A percentile compares a stretch with the other conserved stretches of the same genome.
These are phyloP conservation scores for Penicillium antarcticum DNA, from an alignment of 495 filamentous ascomycete genomes.

Conservation along the genomic window DNA sequence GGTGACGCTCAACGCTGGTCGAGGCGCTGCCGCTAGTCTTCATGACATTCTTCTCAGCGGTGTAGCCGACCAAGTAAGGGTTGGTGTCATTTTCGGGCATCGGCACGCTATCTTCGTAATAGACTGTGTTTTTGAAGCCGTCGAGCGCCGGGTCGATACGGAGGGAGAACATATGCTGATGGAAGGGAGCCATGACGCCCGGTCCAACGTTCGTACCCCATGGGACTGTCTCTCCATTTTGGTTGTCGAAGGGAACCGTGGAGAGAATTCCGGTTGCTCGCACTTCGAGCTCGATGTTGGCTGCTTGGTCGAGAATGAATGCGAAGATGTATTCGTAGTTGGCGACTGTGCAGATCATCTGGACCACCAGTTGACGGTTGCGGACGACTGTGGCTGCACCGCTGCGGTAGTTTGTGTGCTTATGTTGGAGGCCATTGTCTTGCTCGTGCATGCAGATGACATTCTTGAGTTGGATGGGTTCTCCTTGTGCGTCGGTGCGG, in stretches of 20 bases:
- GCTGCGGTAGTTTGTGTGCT: slow-evolving; percentile 67
- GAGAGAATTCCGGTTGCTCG: slow-evolving; percentile 81
- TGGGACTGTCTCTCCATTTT: slow-evolving; percentile 47
- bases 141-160: slow-evolving; percentile 82
- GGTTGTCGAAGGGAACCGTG: slow-evolving; percentile 70
- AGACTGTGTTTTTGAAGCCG: slow-evolving; percentile 66
- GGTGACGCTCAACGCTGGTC: slow-evolving; percentile 59
- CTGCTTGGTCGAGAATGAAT: slow-evolving; percentile 79
- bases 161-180: slow-evolving; percentile 91
- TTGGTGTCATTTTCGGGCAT: slow-evolving; percentile 70
- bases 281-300: slow-evolving; percentile 71
- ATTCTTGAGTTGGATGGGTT: slow-evolving; percentile 52
- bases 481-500: slow-evolving; percentile 51
- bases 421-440: slow-evolving; percentile 64
- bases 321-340: slow-evolving; percentile 74
- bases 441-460: slow-evolving; percentile 69
- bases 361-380: slow-evolving; percentile 60
- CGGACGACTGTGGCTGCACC: slow-evolving; percentile 58
- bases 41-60: slow-evolving; percentile 57
- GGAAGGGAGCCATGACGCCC: slow-evolving; percentile 71
- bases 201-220: slow-evolving; percentile 88
- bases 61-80: slow-evolving; percentile 76
- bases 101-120: slow-evolving; percentile 68
- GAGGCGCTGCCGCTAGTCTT: slow-evolving; percentile 60
- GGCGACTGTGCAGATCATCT: slow-evolving; percentile 73